These are phyloP conservation scores for Sporisorium reilianum DNA, from an alignment of 1,284 basidiomycete species.

Conservation along the genomic window DNA sequence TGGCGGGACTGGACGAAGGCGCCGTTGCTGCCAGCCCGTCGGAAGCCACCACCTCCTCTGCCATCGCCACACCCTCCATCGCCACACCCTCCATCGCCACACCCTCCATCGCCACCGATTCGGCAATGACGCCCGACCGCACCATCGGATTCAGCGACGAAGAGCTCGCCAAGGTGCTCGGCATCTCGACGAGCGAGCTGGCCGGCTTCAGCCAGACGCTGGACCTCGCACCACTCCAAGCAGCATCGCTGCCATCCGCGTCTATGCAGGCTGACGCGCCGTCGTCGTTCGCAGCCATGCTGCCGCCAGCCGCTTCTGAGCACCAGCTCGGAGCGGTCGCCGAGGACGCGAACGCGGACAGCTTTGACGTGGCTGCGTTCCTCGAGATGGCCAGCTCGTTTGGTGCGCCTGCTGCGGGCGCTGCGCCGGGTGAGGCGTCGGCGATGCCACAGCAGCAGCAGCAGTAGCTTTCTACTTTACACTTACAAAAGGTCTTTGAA, in stretches of 20 bases:
- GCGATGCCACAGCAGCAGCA: background rate
- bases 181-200: conserved; percentile 45
- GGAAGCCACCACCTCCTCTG: conserved; percentile 16
- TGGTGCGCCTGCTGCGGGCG: background rate
- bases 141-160: conserved; percentile 38
- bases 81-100: conserved; percentile 16
- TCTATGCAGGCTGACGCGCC: background rate
- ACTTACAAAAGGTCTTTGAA: too few relatives aligned
- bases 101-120: conserved; percentile 13
- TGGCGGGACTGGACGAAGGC: background rate
- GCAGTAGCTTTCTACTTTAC: too few relatives aligned
- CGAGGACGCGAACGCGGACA: conserved; percentile 2
- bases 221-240: conserved; percentile 21
- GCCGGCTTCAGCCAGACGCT: conserved; percentile 44
- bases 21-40: conserved; percentile 12
- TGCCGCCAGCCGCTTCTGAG: background rate
- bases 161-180: conserved; percentile 48
- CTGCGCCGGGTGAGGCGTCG: background rate
- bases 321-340: background rate
- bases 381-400: conserved; percentile 40
- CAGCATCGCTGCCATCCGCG: background rate
- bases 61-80: conserved; percentile 20
- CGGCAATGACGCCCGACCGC: conserved; percentile 12
- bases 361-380: conserved; percentile 43
- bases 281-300: background rate